These are phyloP conservation scores for Chaetomium tenue DNA, from an alignment of 495 filamentous ascomycete genomes.

Conservation along the genomic window DNA sequence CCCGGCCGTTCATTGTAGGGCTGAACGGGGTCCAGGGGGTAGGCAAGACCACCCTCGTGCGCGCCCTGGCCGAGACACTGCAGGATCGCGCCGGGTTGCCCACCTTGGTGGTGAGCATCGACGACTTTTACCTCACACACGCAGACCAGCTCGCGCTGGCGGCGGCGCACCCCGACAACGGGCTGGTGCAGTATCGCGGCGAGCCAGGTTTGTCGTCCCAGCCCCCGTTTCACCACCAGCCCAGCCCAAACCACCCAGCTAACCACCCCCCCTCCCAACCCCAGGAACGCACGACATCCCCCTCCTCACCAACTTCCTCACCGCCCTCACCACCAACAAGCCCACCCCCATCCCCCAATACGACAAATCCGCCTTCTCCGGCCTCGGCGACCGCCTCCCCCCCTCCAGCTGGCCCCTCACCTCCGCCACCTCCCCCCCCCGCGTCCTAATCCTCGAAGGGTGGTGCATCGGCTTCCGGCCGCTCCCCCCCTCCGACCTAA, in stretches of 20 bases:
- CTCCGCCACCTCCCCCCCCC: constrained; percentile 34
- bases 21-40: constrained; percentile 76
- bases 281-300: constrained; percentile 76
- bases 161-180: constrained; percentile 62
- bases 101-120: constrained; percentile 79
- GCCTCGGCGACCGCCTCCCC: constrained; percentile 74
- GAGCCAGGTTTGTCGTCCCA: constrained; percentile 56
- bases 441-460: constrained; percentile 81
- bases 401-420: constrained; percentile 47
- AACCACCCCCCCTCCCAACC: not conserved
- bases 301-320: constrained; percentile 62
- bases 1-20: constrained; percentile 56
- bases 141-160: constrained; percentile 69
- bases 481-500: constrained; percentile 54
- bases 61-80: constrained; percentile 64
- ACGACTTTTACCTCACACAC: constrained; percentile 85
- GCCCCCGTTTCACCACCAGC: not conserved
- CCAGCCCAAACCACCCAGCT: not conserved
- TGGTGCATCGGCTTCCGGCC: constrained; percentile 88
- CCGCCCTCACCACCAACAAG: constrained; percentile 53
- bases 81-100: constrained; percentile 62
- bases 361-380: constrained; percentile 76
- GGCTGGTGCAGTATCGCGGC: constrained; percentile 76
- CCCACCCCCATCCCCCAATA: constrained; percentile 70
- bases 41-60: constrained; percentile 87